These are phyloP conservation scores for Hagleromyces aurorensis DNA, from an alignment of 805 yeast genomes.

Conservation along the genomic window DNA sequence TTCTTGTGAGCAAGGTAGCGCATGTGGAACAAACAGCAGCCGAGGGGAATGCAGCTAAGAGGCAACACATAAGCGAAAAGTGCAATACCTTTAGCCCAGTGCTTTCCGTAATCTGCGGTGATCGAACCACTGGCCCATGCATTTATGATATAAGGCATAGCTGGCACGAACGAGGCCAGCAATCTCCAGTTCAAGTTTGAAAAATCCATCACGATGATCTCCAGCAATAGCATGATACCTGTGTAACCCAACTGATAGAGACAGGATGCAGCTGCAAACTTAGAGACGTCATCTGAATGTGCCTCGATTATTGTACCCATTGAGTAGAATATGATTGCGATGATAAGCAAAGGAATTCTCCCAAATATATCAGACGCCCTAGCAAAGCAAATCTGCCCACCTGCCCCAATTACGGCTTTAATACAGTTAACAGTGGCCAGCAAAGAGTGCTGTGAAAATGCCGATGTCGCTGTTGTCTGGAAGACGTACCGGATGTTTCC, in stretches of 20 bases:
- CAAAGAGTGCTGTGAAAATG: constrained; percentile 42
- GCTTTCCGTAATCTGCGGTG: constrained; percentile 29
- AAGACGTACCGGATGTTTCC: constrained; percentile 38
- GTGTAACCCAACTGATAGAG: constrained; percentile 44
- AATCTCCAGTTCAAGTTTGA: constrained; percentile 61
- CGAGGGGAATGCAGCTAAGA: constrained; percentile 41
- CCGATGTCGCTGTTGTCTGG: constrained; percentile 43
- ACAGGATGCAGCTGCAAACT: constrained; percentile 50
- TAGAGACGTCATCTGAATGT: constrained; percentile 42
- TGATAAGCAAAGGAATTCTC: constrained; percentile 38
- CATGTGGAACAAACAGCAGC: constrained; percentile 42
- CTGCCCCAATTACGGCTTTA: constrained; percentile 50
- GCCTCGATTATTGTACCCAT: constrained; percentile 50
- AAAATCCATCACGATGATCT: constrained; percentile 52
- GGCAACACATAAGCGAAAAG: constrained; percentile 57
- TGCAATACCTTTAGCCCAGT: constrained; percentile 49
- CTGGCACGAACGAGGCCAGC: constrained; percentile 51
- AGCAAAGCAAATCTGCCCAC: constrained; percentile 49
- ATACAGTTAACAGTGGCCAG: constrained; percentile 46
- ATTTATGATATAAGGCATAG: constrained; percentile 60
- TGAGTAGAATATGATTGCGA: constrained; percentile 41
- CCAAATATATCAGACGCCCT: constrained; percentile 52
- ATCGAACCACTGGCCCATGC: constrained; percentile 64
- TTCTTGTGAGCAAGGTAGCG: constrained; percentile 36
- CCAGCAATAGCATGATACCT: constrained; percentile 47